Conservation (phyloP, 2,329 filamentous ascomycete genomes). For the Monilinia vaccinii-corymbosi region DNA sequence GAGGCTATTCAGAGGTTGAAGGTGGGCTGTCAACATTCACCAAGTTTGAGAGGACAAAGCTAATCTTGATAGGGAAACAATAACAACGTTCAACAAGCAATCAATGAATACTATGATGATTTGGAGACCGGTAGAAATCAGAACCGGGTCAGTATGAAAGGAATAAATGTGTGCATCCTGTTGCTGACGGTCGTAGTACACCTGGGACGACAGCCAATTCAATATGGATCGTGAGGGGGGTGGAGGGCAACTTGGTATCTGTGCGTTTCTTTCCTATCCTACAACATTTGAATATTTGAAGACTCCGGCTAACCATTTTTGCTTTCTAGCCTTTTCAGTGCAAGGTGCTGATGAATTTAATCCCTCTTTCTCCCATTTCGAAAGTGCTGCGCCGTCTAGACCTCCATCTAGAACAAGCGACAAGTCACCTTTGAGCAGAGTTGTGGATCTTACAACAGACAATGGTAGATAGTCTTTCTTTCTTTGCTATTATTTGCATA, state of each 20-base stretch:
- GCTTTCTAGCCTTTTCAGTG: constrained; percentile 2
- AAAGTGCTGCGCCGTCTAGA: constrained; percentile 34
- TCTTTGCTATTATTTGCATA: background rate
- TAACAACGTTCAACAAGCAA: constrained; percentile 39
- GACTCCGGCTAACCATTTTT: background rate
- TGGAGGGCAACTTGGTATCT: constrained; percentile 33
- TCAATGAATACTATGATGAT: constrained; percentile 45
- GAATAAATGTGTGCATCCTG: no score
- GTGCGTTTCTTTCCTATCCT: constrained; percentile 29
- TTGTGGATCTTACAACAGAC: constrained; percentile 39
- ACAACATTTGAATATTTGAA: background rate
- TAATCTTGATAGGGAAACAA: constrained; percentile 34
- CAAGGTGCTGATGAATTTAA: constrained; percentile 10
- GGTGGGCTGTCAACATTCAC: background rate
- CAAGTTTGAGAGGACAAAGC: background rate
- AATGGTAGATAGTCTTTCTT: constrained; percentile 17
- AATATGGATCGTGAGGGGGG: constrained; percentile 43
- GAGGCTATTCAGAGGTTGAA: constrained; percentile 8
- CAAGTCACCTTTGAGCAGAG: constrained; percentile 46
- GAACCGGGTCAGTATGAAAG: constrained; percentile 30
- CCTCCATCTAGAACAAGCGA: constrained; percentile 51
- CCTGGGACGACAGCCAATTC: constrained; percentile 49
- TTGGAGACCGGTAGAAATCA: constrained; percentile 21
- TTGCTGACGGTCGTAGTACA: constrained; percentile 30
- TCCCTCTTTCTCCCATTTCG: constrained; percentile 3